phyloP scores from a whole-genome alignment of 805 yeast genomes.

The Pichia eremophila region DNA sequence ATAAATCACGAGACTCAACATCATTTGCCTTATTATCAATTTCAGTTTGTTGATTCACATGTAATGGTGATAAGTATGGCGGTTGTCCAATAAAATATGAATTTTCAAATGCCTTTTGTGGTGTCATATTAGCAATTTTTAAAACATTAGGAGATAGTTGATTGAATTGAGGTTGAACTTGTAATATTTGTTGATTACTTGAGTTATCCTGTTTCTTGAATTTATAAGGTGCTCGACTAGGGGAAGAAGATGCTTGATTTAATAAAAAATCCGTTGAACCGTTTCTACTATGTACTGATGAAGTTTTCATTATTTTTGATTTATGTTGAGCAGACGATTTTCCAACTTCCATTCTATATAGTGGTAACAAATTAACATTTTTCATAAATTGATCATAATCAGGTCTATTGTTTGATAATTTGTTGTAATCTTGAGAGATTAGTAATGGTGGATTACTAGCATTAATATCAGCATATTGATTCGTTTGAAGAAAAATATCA shows the following conservation, averaged over 20 bases:
- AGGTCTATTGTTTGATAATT: neutral
- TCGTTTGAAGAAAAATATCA: neutral
- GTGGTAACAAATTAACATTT: slow-evolving; percentile 6
- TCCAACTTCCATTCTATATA: slow-evolving; percentile 7
- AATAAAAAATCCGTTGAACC: neutral
- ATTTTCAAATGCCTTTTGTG: slow-evolving; percentile 1
- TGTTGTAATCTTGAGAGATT: neutral
- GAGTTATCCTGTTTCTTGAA: neutral
- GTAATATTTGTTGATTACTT: neutral
- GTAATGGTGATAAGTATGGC: neutral
- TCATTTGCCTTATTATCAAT: neutral
- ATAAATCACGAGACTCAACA: neutral
- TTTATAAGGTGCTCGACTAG: neutral
- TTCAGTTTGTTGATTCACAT: neutral
- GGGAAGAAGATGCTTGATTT: neutral
- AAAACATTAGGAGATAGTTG: slow-evolving; percentile 1
- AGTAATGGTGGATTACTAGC: neutral
- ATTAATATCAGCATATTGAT: neutral
- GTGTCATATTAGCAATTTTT: neutral
- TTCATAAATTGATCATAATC: slow-evolving; percentile 5
- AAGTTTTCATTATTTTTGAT: neutral
- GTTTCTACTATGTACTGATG: neutral
- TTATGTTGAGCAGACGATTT: neutral
- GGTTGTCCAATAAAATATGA: slow-evolving; percentile 1
- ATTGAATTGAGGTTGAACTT: neutral